Evolutionary conservation across 2,329 filamentous ascomycete species (phyloP).

Genomic region (Phaeosphaeriaceae sp.): DNA sequence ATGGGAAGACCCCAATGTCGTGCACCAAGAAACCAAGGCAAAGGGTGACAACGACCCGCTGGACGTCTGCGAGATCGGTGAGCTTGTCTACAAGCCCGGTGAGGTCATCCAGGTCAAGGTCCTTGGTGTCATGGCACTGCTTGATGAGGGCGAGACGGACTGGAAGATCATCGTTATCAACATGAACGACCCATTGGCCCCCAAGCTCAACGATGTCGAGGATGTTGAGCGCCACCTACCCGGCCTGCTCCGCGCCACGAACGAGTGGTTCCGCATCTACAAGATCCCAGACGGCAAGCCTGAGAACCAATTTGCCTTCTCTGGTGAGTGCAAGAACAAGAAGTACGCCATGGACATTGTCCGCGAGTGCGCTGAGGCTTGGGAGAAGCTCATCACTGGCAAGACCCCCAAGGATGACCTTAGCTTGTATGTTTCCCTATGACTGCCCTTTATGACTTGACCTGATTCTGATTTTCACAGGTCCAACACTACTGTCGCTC

Average conservation of each 20-base stretch:
- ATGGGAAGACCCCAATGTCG: conserved; percentile 96
- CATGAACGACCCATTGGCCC: conserved; percentile 92
- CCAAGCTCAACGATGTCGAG: conserved; percentile 98
- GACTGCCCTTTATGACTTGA: conserved; percentile 23
- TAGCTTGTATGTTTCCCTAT: conserved; percentile 72
- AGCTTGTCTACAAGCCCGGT: conserved; percentile 93
- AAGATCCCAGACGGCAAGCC: conserved; percentile 99
- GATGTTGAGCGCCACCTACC: conserved; percentile 98
- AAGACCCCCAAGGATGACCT: conserved; percentile 80
- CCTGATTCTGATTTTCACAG: conserved; percentile 55
- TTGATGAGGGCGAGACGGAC: conserved; percentile 99
- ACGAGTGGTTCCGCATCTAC: conserved; percentile 99
- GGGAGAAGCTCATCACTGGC: conserved; percentile 94
- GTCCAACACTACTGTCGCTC: conserved; percentile 77
- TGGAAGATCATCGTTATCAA: conserved; percentile 99
- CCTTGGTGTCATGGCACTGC: conserved; percentile 97
- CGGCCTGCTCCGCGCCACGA: conserved; percentile 94
- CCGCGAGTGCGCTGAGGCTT: conserved; percentile 94
- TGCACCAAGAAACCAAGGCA: conserved; percentile 99
- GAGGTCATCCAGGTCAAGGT: conserved; percentile 99
- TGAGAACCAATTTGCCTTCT: conserved; percentile 99
- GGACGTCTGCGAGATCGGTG: conserved; percentile 99
- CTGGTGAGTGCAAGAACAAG: conserved; percentile 99
- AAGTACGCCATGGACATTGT: conserved; percentile 96
- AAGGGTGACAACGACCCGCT: conserved; percentile 99